Conservation (phyloP, 83 land plant genomes). For the Diphasiastrum complanatum region DNA sequence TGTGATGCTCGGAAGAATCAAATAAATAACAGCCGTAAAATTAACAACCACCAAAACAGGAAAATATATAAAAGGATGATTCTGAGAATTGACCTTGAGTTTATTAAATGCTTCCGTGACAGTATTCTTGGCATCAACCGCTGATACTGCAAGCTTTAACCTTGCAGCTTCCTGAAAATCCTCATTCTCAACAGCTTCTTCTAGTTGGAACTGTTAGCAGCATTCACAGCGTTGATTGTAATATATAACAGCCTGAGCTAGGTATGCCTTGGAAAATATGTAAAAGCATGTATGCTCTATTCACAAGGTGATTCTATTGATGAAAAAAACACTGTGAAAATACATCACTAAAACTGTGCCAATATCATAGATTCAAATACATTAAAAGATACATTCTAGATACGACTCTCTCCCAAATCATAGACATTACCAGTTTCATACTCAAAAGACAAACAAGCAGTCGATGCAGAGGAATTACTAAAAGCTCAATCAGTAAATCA, state of each 20-base stretch:
- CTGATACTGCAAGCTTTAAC: conserved; percentile 64
- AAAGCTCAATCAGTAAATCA: no score
- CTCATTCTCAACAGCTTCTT: conserved; percentile 55
- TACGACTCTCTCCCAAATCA: no score
- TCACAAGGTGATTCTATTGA: no score
- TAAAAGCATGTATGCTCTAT: no score
- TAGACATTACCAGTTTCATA: no score
- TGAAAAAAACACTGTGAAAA: neutral
- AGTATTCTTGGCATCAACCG: conserved; percentile 44
- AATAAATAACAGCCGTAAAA: neutral
- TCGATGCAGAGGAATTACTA: no score
- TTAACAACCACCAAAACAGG: neutral
- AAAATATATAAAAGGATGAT: no score
- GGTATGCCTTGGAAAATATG: no score
- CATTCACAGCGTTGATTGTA: no score
- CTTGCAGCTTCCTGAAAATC: conserved; percentile 70
- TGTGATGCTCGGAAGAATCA: no score
- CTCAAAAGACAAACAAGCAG: no score
- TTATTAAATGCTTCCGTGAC: conserved; percentile 61
- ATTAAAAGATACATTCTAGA: neutral
- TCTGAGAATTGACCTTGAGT: conserved; percentile 42
- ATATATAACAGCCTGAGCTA: no score
- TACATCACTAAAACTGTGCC: neutral
- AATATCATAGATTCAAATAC: neutral
- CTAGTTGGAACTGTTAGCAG: conserved; percentile 51